These are phyloP conservation scores for Coemansia sp. DNA, from an alignment of 192 early-diverging fungal genomes.

Conservation along the genomic window DNA sequence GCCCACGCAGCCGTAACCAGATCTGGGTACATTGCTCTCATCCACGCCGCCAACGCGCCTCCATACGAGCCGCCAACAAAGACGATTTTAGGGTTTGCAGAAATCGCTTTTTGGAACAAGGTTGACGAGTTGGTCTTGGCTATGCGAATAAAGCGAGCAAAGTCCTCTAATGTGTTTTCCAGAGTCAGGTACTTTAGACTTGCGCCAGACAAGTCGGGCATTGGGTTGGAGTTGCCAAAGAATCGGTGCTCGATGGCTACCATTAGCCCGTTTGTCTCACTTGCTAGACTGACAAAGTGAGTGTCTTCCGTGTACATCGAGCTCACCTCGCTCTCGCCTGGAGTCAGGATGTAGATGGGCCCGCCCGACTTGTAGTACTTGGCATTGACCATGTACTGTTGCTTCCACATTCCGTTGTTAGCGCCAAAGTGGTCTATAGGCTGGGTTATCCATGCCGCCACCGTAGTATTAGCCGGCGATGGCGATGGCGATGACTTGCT, in stretches of 20 bases:
- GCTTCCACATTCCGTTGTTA: slow-evolving; percentile 25
- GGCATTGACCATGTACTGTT: slow-evolving; percentile 33
- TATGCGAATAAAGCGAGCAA: slow-evolving; percentile 24
- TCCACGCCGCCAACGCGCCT: slow-evolving; percentile 73
- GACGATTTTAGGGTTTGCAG: slow-evolving; percentile 16
- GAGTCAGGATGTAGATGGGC: slow-evolving; percentile 29
- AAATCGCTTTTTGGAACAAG: slow-evolving; percentile 14
- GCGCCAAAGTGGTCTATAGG: slow-evolving; percentile 33
- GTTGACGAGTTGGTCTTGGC: slow-evolving; percentile 9
- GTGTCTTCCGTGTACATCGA: slow-evolving; percentile 9
- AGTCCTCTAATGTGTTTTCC: slow-evolving; percentile 32
- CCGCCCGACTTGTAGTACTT: slow-evolving; percentile 38
- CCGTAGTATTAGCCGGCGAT: slow-evolving; percentile 6
- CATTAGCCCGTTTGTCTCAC: slow-evolving; percentile 54
- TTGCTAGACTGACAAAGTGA: slow-evolving; percentile 43
- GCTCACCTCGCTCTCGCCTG: slow-evolving; percentile 22
- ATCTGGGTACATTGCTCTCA: slow-evolving; percentile 60
- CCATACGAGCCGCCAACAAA: slow-evolving; percentile 70
- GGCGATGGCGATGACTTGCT: background rate
- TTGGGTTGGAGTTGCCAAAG: slow-evolving; percentile 57
- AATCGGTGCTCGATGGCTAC: slow-evolving; percentile 62
- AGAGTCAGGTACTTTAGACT: slow-evolving; percentile 36
- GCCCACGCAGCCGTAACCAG: slow-evolving; percentile 63
- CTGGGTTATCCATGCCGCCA: slow-evolving; percentile 26
- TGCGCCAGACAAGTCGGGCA: slow-evolving; percentile 38